A percentile compares a stretch with the other conserved stretches of the same genome.
phyloP scores from a whole-genome alignment of 495 filamentous ascomycete species.

The Penicillium bialowiezense region DNA sequence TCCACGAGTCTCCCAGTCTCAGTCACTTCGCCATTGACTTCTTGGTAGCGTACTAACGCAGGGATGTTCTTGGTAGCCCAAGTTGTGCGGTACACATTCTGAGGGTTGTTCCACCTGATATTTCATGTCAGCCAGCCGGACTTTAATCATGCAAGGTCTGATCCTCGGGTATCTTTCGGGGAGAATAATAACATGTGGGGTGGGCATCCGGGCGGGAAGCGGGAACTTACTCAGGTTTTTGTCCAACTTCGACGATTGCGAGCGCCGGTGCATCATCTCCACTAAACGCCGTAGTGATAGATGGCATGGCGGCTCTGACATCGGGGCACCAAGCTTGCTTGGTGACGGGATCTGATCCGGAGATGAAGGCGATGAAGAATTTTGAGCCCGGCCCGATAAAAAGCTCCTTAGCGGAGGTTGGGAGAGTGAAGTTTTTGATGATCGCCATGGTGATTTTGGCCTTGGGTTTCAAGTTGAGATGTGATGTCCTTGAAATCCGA shows the following conservation, averaged over 20 bases:
- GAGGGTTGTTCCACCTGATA: constrained; percentile 26
- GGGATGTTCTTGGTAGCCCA: constrained; percentile 28
- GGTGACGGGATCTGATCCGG: constrained; percentile 24
- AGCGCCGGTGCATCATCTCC: constrained; percentile 15
- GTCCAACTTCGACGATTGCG: constrained; percentile 26
- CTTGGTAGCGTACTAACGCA: constrained; percentile 27
- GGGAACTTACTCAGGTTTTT: constrained; percentile 26
- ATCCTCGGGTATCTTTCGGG: too few relatives aligned
- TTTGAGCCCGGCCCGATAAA: constrained; percentile 14
- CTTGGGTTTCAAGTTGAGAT: too few relatives aligned
- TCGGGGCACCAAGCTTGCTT: constrained; percentile 33
- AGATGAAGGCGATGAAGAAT: constrained; percentile 29
- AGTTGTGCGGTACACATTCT: constrained; percentile 26
- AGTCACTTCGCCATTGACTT: constrained; percentile 21
- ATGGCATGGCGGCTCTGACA: constrained; percentile 28
- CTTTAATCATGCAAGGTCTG: neutral
- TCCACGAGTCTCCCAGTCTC: constrained; percentile 28
- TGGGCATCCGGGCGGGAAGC: too few relatives aligned
- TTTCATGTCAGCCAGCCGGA: neutral
- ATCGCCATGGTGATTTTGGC: constrained; percentile 33
- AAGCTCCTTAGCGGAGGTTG: constrained; percentile 19
- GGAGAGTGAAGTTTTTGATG: constrained; percentile 21
- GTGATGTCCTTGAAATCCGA: too few relatives aligned
- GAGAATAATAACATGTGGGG: too few relatives aligned
- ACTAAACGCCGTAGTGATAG: constrained; percentile 22